Conservation (phyloP, 2,329 filamentous ascomycete species). For the Pseudophaeomoniella oleicola region DNA sequence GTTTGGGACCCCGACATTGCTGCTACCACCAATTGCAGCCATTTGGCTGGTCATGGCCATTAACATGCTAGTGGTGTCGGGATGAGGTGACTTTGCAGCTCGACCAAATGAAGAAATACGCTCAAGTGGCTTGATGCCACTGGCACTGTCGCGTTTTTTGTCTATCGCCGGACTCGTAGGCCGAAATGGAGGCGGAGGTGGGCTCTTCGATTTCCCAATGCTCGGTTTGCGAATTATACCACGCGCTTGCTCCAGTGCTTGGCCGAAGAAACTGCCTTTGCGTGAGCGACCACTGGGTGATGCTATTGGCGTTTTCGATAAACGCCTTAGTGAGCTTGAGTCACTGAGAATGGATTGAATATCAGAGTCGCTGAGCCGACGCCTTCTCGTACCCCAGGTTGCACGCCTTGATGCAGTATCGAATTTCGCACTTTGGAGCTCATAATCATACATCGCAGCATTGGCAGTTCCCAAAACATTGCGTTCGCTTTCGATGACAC, state of each 20-base stretch:
- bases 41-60: constrained; percentile 30
- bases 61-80: constrained; percentile 25
- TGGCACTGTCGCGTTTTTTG: constrained; percentile 16
- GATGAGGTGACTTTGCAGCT: constrained; percentile 21
- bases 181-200: background rate
- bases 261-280: constrained; percentile 21
- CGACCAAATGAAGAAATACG: constrained; percentile 24
- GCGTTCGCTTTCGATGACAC: constrained; percentile 9
- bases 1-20: constrained; percentile 44
- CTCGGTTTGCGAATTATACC: background rate
- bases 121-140: constrained; percentile 16
- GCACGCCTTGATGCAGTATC: constrained; percentile 40
- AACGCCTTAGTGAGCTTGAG: constrained; percentile 26
- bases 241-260: constrained; percentile 9
- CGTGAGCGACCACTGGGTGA: background rate
- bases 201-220: background rate
- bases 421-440: constrained; percentile 32
- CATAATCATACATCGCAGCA: constrained; percentile 39
- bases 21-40: constrained; percentile 32
- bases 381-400: constrained; percentile 37
- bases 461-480: constrained; percentile 38
- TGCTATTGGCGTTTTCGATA: background rate
- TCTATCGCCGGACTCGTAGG: constrained; percentile 3
- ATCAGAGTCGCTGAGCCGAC: constrained; percentile 35
- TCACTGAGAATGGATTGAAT: constrained; percentile 30